These are phyloP conservation scores for Graphilbum fragrans DNA, from an alignment of 2,329 filamentous ascomycete species.

Conservation along the genomic window DNA sequence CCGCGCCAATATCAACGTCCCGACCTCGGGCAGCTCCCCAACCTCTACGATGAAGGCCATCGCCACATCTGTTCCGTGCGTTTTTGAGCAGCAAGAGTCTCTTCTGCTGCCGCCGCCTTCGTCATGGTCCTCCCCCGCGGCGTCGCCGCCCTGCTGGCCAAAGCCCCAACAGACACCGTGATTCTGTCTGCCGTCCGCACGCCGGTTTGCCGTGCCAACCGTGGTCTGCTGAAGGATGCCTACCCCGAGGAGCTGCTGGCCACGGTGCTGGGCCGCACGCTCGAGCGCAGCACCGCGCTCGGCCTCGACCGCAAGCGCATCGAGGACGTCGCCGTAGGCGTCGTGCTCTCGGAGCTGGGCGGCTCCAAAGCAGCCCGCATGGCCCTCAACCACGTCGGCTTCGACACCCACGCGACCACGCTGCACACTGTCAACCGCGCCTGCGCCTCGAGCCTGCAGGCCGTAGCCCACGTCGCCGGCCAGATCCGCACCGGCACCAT, in stretches of 20 bases:
- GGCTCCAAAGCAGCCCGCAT: constrained; percentile 84
- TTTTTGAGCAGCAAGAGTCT: no score
- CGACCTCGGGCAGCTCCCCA: no score
- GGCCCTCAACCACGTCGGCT: constrained; percentile 77
- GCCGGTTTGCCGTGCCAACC: constrained; percentile 71
- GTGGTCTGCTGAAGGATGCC: constrained; percentile 73
- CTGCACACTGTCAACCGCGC: constrained; percentile 86
- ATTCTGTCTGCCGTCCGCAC: constrained; percentile 87
- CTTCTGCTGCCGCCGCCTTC: background rate
- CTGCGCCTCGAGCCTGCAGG: constrained; percentile 67
- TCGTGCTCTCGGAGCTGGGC: constrained; percentile 82
- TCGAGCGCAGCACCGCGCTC: constrained; percentile 50
- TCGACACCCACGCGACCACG: constrained; percentile 50
- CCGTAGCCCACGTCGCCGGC: constrained; percentile 62
- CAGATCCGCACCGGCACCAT: constrained; percentile 65
- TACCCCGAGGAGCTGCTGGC: constrained; percentile 84
- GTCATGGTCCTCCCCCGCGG: constrained; percentile 47
- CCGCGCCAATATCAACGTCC: no score
- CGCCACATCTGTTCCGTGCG: no score
- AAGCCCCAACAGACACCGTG: constrained; percentile 70
- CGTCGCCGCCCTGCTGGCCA: constrained; percentile 64
- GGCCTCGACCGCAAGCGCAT: constrained; percentile 57
- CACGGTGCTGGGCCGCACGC: constrained; percentile 52
- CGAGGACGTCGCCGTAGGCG: constrained; percentile 76
- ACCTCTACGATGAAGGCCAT: no score